Evolutionary conservation across 495 filamentous ascomycete genomes (phyloP).

Genomic region (Podospora pseudopauciseta): DNA sequence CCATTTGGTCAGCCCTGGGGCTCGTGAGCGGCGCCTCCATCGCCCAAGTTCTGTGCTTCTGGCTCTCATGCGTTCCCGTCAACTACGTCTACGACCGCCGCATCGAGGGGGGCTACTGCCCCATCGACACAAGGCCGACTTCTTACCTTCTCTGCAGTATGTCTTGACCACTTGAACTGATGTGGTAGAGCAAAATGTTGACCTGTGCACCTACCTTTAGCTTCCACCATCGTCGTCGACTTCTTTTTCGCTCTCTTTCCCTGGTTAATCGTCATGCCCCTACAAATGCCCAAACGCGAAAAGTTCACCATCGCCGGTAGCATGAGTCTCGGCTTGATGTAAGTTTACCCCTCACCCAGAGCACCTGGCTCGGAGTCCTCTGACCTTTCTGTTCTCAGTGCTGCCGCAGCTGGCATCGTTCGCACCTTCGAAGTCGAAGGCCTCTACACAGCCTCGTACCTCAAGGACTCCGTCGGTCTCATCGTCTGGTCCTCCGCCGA

Average conservation of each 20-base stretch:
- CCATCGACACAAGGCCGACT: conserved; percentile 23
- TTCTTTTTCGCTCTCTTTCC: conserved; percentile 47
- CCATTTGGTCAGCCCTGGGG: conserved; percentile 32
- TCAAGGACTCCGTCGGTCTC: conserved; percentile 24
- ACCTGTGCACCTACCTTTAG: conserved; percentile 1
- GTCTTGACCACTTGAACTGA: conserved; percentile 3
- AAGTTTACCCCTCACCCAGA: conserved; percentile 16
- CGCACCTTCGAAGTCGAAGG: conserved; percentile 23
- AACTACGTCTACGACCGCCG: conserved; percentile 25
- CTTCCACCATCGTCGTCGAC: conserved; percentile 36
- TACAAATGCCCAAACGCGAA: conserved; percentile 45
- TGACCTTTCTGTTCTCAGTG: conserved; percentile 9
- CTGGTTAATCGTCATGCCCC: conserved; percentile 47
- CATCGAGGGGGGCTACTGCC: conserved; percentile 20
- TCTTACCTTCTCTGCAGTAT: conserved; percentile 24
- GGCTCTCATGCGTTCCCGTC: conserved; percentile 23
- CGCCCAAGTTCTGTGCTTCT: conserved; percentile 29
- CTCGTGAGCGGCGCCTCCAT: conserved; percentile 20
- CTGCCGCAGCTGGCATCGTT: conserved; percentile 25
- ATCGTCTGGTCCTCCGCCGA: conserved; percentile 27
- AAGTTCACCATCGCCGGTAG: conserved; percentile 46
- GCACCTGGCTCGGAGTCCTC: neutral
- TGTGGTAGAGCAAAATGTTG: conserved; percentile 1
- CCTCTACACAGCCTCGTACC: conserved; percentile 24
- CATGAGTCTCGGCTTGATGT: conserved; percentile 51